Evolutionary conservation across 805 yeast genomes (phyloP).

Genomic region (Cyberlindnera misumaiensis): DNA sequence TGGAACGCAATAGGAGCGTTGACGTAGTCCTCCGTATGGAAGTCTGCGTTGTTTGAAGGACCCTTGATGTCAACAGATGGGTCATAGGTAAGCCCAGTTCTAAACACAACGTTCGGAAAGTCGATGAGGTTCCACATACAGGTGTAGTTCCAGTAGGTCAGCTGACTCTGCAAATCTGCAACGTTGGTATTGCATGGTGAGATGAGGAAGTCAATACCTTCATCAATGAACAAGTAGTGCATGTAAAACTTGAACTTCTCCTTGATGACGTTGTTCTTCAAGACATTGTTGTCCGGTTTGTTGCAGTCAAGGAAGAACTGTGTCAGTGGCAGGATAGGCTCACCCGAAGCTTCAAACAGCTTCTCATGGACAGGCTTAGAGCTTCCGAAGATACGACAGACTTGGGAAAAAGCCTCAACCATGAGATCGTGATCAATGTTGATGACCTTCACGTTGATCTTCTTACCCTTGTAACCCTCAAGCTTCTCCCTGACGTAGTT

Average conservation of each 20-base stretch:
- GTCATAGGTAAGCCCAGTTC: conserved; percentile 57
- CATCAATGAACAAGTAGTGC: conserved; percentile 43
- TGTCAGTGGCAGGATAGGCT: conserved; percentile 61
- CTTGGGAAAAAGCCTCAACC: conserved; percentile 50
- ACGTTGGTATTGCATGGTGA: conserved; percentile 64
- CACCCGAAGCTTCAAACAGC: conserved; percentile 55
- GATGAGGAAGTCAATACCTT: conserved; percentile 57
- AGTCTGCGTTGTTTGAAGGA: conserved; percentile 15
- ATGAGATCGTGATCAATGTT: conserved; percentile 46
- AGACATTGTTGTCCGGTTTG: conserved; percentile 48
- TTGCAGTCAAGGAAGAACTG: conserved; percentile 55
- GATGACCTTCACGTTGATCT: conserved; percentile 38
- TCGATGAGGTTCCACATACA: conserved; percentile 67
- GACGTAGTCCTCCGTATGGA: conserved; percentile 22
- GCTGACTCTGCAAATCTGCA: conserved; percentile 58
- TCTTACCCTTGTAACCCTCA: conserved; percentile 30
- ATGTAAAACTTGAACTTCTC: conserved; percentile 54
- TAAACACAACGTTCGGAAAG: conserved; percentile 60
- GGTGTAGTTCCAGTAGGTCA: conserved; percentile 76
- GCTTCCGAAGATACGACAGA: conserved; percentile 50
- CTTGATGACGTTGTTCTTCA: conserved; percentile 49
- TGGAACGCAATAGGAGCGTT: conserved; percentile 48
- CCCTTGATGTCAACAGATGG: conserved; percentile 45
- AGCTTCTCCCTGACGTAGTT: conserved; percentile 47
- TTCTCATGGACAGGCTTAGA: conserved; percentile 47